Percentiles rank a stretch among this genome's conserved stretches.
phyloP scores from a whole-genome alignment of 345 rosid genomes.

The Dimocarpus longan region DNA sequence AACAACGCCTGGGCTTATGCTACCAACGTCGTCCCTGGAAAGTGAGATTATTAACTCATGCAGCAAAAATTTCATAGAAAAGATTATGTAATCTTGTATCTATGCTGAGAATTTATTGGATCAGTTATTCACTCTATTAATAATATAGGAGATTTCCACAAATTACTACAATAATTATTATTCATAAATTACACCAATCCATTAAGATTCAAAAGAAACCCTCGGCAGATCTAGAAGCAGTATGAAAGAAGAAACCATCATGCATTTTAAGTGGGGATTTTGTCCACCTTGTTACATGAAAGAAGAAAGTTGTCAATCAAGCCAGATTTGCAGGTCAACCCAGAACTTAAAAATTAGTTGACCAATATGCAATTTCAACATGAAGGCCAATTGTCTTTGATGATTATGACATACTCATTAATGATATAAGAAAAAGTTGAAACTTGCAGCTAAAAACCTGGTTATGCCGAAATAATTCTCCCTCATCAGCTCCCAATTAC shows the following conservation, averaged over 20 bases:
- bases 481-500: neutral
- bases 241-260: neutral
- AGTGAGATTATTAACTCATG: slow-evolving; percentile 27
- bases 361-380: neutral
- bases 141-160: neutral
- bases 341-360: slow-evolving; percentile 15
- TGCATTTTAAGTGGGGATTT: neutral
- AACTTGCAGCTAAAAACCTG: neutral
- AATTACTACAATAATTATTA: neutral
- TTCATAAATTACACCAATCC: slow-evolving; percentile 1
- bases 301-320: neutral
- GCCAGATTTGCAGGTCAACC: neutral
- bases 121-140: neutral
- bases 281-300: neutral
- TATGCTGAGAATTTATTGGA: neutral
- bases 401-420: neutral
- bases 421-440: neutral
- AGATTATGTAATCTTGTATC: neutral
- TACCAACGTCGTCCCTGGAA: slow-evolving; percentile 57
- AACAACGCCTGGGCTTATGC: slow-evolving; percentile 58
- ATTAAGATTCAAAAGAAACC: neutral
- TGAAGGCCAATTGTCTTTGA: neutral
- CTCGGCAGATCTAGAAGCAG: neutral
- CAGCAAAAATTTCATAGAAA: neutral
- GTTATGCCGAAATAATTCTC: slow-evolving; percentile 1